These are phyloP conservation scores for Sechiopsis laciniata DNA, from an alignment of 306 rosid genomes.

Conservation along the genomic window DNA sequence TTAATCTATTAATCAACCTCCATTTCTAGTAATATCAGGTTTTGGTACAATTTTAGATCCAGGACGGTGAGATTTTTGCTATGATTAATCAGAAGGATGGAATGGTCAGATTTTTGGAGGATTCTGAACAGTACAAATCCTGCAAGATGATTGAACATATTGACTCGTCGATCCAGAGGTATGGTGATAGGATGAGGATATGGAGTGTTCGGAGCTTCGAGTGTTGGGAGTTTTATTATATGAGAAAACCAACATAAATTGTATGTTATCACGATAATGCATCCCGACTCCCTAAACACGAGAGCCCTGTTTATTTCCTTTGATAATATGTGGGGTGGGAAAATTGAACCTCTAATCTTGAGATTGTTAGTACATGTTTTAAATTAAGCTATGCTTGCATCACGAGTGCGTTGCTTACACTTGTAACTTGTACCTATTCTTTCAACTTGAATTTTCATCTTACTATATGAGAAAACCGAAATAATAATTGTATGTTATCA, in stretches of 20 bases:
- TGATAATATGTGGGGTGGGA: no score
- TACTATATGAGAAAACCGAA: no score
- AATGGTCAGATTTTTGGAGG: slow-evolving; percentile 91
- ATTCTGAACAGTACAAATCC: slow-evolving; percentile 70
- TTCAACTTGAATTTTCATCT: background rate
- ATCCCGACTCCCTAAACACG: background rate
- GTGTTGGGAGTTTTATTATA: no score
- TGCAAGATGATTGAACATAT: slow-evolving; percentile 69
- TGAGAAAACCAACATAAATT: background rate
- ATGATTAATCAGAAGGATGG: slow-evolving; percentile 80
- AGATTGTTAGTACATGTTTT: no score
- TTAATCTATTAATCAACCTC: slow-evolving; percentile 13
- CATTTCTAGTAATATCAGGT: slow-evolving; percentile 13
- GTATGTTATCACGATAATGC: background rate
- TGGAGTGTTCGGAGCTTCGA: background rate
- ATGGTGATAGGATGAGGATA: slow-evolving; percentile 5
- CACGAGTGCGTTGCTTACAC: no score
- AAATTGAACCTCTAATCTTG: no score
- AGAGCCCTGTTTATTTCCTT: background rate
- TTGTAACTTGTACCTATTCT: background rate
- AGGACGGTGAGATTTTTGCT: slow-evolving; percentile 78
- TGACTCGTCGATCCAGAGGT: slow-evolving; percentile 74
- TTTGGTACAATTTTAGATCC: slow-evolving; percentile 46
- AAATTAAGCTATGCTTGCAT: no score
- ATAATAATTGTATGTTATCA: no score